A percentile compares a stretch with the other conserved stretches of the same genome.
These are phyloP conservation scores for Ustilago bromivora DNA, from an alignment of 1,284 basidiomycete species.

Conservation along the genomic window DNA sequence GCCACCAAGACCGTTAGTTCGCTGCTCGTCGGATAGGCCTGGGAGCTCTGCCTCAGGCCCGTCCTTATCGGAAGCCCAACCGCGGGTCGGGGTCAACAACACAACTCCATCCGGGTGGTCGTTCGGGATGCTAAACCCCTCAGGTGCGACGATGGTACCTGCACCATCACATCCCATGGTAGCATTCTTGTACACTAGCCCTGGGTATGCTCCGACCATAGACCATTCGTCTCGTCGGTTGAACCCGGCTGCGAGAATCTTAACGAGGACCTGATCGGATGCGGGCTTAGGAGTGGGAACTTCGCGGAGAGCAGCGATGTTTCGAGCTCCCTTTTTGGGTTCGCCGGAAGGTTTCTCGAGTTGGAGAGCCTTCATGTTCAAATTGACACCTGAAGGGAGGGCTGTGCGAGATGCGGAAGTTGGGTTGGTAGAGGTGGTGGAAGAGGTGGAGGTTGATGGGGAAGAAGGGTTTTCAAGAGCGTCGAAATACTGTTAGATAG, in stretches of 20 bases:
- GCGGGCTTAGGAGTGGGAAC: slow-evolving; percentile 44
- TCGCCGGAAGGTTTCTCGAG: slow-evolving; percentile 48
- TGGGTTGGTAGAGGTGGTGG: not conserved
- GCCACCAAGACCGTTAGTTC: slow-evolving; percentile 42
- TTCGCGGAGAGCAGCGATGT: slow-evolving; percentile 46
- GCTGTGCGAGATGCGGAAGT: not conserved
- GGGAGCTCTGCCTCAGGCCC: slow-evolving; percentile 65
- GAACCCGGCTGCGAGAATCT: slow-evolving; percentile 76
- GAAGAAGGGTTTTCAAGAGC: slow-evolving; percentile 22
- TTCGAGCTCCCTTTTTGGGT: slow-evolving; percentile 52
- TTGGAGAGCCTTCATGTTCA: slow-evolving; percentile 58
- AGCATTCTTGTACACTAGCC: slow-evolving; percentile 75
- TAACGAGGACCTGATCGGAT: slow-evolving; percentile 54
- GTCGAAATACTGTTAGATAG: slow-evolving; percentile 54
- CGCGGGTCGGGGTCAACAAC: slow-evolving; percentile 80
- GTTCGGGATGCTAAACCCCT: slow-evolving; percentile 23
- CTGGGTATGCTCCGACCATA: slow-evolving; percentile 78
- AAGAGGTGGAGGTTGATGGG: not conserved
- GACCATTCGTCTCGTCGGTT: slow-evolving; percentile 85
- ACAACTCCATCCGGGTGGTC: slow-evolving; percentile 71
- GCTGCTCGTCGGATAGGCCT: slow-evolving; percentile 44
- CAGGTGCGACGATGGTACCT: slow-evolving; percentile 38
- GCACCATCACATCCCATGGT: slow-evolving; percentile 80
- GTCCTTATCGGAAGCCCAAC: slow-evolving; percentile 80
- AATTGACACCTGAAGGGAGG: slow-evolving; percentile 17